Percentiles rank a stretch among this genome's conserved stretches.
phyloP scores from a whole-genome alignment of 306 rosid species.

The Fragaria nilgerrensis region DNA sequence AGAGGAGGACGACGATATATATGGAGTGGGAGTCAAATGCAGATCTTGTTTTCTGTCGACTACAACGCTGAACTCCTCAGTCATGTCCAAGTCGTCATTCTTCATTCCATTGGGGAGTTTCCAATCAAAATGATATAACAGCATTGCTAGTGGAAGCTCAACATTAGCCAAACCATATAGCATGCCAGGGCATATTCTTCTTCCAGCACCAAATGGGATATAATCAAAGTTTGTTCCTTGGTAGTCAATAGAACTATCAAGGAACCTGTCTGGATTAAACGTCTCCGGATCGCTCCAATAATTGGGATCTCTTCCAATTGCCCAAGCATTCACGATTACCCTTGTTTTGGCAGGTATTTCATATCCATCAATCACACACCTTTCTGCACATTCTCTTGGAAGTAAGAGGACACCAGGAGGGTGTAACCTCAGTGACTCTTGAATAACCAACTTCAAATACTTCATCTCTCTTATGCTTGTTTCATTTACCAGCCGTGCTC shows the following conservation, averaged over 20 bases:
- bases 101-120: not conserved
- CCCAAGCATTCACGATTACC: conserved; percentile 20
- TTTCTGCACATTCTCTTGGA: conserved; percentile 15
- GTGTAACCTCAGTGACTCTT: conserved; percentile 19
- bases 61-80: not conserved
- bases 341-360: conserved; percentile 7
- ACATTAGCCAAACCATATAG: too few species aligned
- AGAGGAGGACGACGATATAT: not conserved
- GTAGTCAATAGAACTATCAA: not conserved
- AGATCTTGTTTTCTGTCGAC: conserved; percentile 4
- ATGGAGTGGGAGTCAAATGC: not conserved
- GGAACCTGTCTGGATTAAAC: conserved; percentile 22
- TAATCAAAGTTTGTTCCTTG: not conserved
- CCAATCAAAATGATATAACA: conserved; percentile 25
- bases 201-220: conserved; percentile 15
- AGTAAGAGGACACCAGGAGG: not conserved
- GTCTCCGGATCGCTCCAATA: conserved; percentile 11
- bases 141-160: too few species aligned
- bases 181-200: too few species aligned
- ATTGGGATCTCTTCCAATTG: conserved; percentile 11
- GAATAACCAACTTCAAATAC: conserved; percentile 13
- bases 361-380: conserved; percentile 20
- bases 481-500: not conserved
- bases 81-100: conserved; percentile 13
- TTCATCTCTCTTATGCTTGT: conserved; percentile 7